These are phyloP conservation scores for Candida chilensis DNA, from an alignment of 805 yeast genomes.

Conservation along the genomic window DNA sequence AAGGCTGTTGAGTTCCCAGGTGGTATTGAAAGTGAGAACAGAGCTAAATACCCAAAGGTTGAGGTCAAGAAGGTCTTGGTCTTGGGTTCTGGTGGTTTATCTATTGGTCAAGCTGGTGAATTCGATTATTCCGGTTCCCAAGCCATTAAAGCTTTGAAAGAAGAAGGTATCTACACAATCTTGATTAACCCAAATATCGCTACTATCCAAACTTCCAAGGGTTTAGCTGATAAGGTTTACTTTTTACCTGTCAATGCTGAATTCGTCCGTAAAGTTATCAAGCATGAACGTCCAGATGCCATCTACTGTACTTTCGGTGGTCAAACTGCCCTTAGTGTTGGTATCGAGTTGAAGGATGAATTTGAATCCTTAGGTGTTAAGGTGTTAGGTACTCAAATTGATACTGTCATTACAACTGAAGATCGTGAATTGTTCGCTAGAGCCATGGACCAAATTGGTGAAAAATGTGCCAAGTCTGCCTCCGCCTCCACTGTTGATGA, in stretches of 20 bases:
- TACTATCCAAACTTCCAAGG: slow-evolving; percentile 96
- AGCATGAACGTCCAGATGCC: slow-evolving; percentile 94
- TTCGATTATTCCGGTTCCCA: slow-evolving; percentile 98
- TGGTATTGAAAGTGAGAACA: slow-evolving; percentile 67
- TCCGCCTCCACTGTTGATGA: slow-evolving; percentile 78
- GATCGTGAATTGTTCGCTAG: slow-evolving; percentile 94
- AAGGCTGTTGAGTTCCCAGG: slow-evolving; percentile 88
- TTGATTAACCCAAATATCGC: slow-evolving; percentile 97
- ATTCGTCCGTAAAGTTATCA: slow-evolving; percentile 90
- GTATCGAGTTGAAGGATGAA: slow-evolving; percentile 92
- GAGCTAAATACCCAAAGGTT: slow-evolving; percentile 67
- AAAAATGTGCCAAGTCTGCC: slow-evolving; percentile 90
- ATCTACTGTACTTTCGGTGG: slow-evolving; percentile 98
- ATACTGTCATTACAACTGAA: slow-evolving; percentile 94
- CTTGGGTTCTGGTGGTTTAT: slow-evolving; percentile 96
- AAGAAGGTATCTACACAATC: slow-evolving; percentile 94
- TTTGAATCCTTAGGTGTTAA: slow-evolving; percentile 86
- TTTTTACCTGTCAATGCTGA: slow-evolving; percentile 97
- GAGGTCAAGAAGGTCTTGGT: slow-evolving; percentile 87
- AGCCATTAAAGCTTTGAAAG: slow-evolving; percentile 96
- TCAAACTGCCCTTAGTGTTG: slow-evolving; percentile 95
- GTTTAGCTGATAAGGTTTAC: slow-evolving; percentile 95
- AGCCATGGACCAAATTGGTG: slow-evolving; percentile 91
- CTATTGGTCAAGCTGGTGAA: slow-evolving; percentile 99
- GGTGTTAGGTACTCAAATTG: slow-evolving; percentile 94